Evolutionary conservation across 441 rosid genomes (phyloP).

Genomic region (Gossypium schwendimanii): DNA sequence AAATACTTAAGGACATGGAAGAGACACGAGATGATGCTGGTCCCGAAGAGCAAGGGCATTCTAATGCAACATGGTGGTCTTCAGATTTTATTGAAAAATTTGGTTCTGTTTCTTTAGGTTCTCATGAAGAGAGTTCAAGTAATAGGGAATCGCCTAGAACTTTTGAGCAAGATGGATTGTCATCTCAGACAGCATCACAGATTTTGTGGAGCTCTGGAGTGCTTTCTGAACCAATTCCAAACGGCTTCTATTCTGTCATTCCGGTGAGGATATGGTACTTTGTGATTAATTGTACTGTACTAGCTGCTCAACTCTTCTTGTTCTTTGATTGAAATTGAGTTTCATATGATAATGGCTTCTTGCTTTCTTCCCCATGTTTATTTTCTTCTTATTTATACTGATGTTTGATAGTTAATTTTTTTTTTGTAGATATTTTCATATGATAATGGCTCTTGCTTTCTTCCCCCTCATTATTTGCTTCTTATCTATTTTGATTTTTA

Average conservation of each 20-base stretch:
- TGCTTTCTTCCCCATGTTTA: neutral
- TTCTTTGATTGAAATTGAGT: neutral
- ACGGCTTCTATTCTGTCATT: conserved; percentile 1
- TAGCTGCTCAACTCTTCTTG: neutral
- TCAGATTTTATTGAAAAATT: conserved; percentile 3
- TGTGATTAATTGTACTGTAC: neutral
- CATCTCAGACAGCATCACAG: conserved; percentile 65
- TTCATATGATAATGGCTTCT: neutral
- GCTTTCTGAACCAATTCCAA: conserved; percentile 45
- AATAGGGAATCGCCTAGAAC: conserved; percentile 53
- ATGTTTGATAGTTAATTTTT: neutral
- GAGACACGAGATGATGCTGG: conserved; percentile 72
- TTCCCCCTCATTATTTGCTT: neutral
- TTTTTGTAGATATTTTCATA: neutral
- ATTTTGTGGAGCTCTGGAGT: conserved; percentile 36
- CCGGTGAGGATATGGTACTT: neutral
- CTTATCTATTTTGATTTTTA: neutral
- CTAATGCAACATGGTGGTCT: conserved; percentile 8
- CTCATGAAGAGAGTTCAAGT: conserved; percentile 64
- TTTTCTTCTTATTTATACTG: neutral
- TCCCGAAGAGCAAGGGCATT: conserved; percentile 43
- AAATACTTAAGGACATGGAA: conserved; percentile 63
- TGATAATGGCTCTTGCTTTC: neutral
- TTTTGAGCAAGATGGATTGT: conserved; percentile 55
- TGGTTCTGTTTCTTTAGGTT: conserved; percentile 69